Evolutionary conservation across 164 flowering plant genomes (phyloP).

Genomic region (Brasenia schreberi): DNA sequence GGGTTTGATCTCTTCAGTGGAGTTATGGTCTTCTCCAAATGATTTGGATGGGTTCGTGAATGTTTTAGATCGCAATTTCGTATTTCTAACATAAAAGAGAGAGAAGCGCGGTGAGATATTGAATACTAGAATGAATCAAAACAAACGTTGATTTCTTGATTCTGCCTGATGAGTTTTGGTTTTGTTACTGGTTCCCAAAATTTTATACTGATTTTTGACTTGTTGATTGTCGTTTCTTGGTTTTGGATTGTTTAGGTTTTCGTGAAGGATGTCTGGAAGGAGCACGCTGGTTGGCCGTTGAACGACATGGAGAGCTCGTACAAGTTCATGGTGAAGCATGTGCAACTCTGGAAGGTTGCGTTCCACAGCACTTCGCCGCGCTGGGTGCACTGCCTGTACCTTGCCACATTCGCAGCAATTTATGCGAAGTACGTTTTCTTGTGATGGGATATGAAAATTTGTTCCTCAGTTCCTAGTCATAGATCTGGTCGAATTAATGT

Average conservation of each 20-base stretch:
- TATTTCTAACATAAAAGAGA: too few relatives aligned
- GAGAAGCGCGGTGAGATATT: too few relatives aligned
- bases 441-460: background rate
- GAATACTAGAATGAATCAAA: too few relatives aligned
- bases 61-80: too few relatives aligned
- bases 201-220: too few relatives aligned
- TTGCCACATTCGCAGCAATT: constrained; percentile 79
- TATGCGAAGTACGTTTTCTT: constrained; percentile 62
- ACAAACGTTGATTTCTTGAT: background rate
- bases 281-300: constrained; percentile 89
- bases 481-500: too few relatives aligned
- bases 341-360: constrained; percentile 86
- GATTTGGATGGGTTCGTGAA: too few relatives aligned
- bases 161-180: background rate
- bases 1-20: too few relatives aligned
- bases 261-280: constrained; percentile 96
- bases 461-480: too few relatives aligned
- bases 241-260: constrained; percentile 28
- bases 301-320: constrained; percentile 77
- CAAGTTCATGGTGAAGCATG: constrained; percentile 95
- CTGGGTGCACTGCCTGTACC: constrained; percentile 71
- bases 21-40: too few relatives aligned
- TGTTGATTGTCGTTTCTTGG: background rate
- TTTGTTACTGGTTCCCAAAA: too few relatives aligned
- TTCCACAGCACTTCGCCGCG: constrained; percentile 75